phyloP scores from a whole-genome alignment of 108 stramenopile genomes.

The Skeletonema potamos region DNA sequence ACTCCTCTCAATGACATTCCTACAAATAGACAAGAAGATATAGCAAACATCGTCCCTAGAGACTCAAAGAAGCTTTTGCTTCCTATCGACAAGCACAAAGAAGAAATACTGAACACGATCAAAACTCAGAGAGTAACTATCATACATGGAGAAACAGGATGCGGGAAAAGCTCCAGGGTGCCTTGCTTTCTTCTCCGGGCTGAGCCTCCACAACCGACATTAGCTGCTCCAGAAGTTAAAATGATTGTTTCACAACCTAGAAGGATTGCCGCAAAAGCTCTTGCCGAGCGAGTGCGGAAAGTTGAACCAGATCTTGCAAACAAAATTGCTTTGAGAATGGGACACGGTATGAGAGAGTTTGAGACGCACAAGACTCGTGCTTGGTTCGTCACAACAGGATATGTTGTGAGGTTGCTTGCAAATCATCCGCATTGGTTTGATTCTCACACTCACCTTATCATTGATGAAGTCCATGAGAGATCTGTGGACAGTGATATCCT shows the following conservation, averaged over 20 bases:
- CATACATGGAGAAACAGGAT: conserved; percentile 90
- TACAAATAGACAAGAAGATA: conserved; percentile 4
- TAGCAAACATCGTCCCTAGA: background rate
- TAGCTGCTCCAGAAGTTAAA: conserved; percentile 56
- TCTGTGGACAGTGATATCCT: conserved; percentile 83
- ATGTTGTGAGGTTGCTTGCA: conserved; percentile 84
- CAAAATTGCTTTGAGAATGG: conserved; percentile 84
- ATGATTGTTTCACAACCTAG: conserved; percentile 91
- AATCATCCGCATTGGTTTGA: conserved; percentile 80
- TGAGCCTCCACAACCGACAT: conserved; percentile 54
- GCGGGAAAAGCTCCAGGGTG: conserved; percentile 82
- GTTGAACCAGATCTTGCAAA: conserved; percentile 59
- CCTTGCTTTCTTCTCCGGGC: conserved; percentile 84
- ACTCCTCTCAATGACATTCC: conserved; percentile 27
- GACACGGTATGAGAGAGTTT: conserved; percentile 85
- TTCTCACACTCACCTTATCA: conserved; percentile 75
- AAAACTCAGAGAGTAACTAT: conserved; percentile 80
- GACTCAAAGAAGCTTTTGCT: conserved; percentile 24
- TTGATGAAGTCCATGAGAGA: conserved; percentile 91
- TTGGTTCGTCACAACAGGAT: conserved; percentile 92
- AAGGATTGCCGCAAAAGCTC: conserved; percentile 84
- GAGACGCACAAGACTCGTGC: conserved; percentile 68
- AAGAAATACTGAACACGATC: conserved; percentile 60
- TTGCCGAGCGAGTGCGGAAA: conserved; percentile 81
- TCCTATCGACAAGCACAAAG: conserved; percentile 80